phyloP scores from a whole-genome alignment of 2,329 filamentous ascomycete species.

The Calonectria hawksworthii region DNA sequence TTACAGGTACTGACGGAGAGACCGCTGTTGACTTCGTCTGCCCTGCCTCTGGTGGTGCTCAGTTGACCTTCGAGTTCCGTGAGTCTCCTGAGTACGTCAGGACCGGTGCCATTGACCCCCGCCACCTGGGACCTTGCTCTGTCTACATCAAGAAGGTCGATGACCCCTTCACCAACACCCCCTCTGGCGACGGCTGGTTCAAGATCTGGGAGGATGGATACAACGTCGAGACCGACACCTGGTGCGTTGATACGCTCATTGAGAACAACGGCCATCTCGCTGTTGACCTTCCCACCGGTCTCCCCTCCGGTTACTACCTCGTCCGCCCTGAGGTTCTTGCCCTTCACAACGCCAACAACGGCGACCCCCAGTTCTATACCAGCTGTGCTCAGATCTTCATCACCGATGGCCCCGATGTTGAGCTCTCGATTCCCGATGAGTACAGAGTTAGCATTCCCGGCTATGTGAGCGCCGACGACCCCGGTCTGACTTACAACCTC shows the following conservation, averaged over 20 bases:
- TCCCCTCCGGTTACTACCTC: conserved; percentile 79
- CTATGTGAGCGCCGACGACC: conserved; percentile 67
- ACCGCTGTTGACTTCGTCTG: conserved; percentile 63
- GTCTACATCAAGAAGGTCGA: conserved; percentile 81
- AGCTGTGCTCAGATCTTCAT: conserved; percentile 81
- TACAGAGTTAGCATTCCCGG: conserved; percentile 76
- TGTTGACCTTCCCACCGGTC: conserved; percentile 70
- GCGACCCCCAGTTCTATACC: conserved; percentile 79
- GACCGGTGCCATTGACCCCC: conserved; percentile 69
- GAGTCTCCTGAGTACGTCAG: conserved; percentile 68
- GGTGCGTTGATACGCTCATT: conserved; percentile 80
- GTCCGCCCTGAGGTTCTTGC: conserved; percentile 78
- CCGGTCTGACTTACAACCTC: conserved; percentile 75
- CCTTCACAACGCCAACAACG: conserved; percentile 72
- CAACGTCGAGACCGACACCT: conserved; percentile 66
- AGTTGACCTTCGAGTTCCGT: conserved; percentile 77
- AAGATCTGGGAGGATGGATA: conserved; percentile 82
- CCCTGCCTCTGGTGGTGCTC: conserved; percentile 64
- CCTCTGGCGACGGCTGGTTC: conserved; percentile 80
- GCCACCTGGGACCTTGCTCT: conserved; percentile 78
- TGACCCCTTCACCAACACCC: conserved; percentile 65
- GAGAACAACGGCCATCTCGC: conserved; percentile 74
- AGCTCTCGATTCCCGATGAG: conserved; percentile 61
- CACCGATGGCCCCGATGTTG: conserved; percentile 58
- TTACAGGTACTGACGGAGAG: conserved; percentile 59